These are phyloP conservation scores for Phlegmacium glaucopus DNA, from an alignment of 768 basidiomycete genomes.

Conservation along the genomic window DNA sequence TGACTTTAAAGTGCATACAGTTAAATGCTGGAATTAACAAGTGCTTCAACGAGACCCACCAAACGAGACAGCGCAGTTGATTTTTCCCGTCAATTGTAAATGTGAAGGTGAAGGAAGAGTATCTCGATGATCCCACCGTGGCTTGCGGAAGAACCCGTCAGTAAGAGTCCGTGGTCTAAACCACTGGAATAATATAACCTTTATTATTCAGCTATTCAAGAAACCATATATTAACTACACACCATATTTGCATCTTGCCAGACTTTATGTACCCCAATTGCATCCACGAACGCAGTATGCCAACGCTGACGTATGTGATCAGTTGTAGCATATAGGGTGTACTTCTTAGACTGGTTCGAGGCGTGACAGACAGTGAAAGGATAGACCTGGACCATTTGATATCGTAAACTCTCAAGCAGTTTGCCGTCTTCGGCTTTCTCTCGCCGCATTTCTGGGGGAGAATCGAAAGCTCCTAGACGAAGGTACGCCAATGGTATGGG, in stretches of 20 bases:
- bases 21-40: background rate
- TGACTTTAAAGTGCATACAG: constrained; percentile 28
- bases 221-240: constrained; percentile 13
- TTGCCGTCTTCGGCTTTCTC: constrained; percentile 58
- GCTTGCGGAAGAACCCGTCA: constrained; percentile 59
- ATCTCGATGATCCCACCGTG: constrained; percentile 23
- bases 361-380: constrained; percentile 81
- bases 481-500: constrained; percentile 80
- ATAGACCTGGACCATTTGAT: constrained; percentile 53
- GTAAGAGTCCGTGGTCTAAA: constrained; percentile 59
- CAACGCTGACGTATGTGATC: constrained; percentile 61
- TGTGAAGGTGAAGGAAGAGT: constrained; percentile 21
- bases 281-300: constrained; percentile 55
- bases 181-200: constrained; percentile 46
- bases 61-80: constrained; percentile 60
- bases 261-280: constrained; percentile 60
- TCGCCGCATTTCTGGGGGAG: constrained; percentile 57
- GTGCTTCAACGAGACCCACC: constrained; percentile 36
- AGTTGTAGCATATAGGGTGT: constrained; percentile 66
- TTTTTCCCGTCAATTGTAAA: constrained; percentile 50
- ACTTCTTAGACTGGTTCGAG: constrained; percentile 49
- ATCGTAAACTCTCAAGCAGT: constrained; percentile 53
- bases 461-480: constrained; percentile 63
- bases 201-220: background rate
- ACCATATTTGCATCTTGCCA: constrained; percentile 76